These are phyloP conservation scores for Candida sonorensis DNA, from an alignment of 805 yeast genomes.

Conservation along the genomic window DNA sequence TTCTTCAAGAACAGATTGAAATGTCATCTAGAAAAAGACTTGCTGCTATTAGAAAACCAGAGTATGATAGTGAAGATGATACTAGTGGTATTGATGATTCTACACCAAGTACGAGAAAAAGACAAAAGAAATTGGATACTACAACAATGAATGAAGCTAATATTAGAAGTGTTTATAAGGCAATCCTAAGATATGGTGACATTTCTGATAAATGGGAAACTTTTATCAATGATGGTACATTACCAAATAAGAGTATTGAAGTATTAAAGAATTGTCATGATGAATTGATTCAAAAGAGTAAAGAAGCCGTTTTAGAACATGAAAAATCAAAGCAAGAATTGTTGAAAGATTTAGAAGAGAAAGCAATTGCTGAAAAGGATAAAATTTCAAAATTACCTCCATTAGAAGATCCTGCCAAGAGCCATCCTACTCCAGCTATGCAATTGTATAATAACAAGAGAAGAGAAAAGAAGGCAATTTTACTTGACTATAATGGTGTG, in stretches of 20 bases:
- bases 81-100: slow-evolving; percentile 34
- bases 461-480: slow-evolving; percentile 82
- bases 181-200: slow-evolving; percentile 78
- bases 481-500: slow-evolving; percentile 84
- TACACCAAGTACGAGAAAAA: slow-evolving; percentile 26
- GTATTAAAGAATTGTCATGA: slow-evolving; percentile 66
- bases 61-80: slow-evolving; percentile 27
- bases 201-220: slow-evolving; percentile 72
- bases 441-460: slow-evolving; percentile 43
- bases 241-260: slow-evolving; percentile 79
- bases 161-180: slow-evolving; percentile 75
- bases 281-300: slow-evolving; percentile 62
- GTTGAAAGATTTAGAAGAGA: slow-evolving; percentile 51
- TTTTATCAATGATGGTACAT: slow-evolving; percentile 81
- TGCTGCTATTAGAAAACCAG: slow-evolving; percentile 52
- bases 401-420: slow-evolving; percentile 19
- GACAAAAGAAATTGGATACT: slow-evolving; percentile 32
- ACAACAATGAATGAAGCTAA: slow-evolving; percentile 75
- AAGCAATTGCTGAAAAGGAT: slow-evolving; percentile 50
- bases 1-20: slow-evolving; percentile 81
- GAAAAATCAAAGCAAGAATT: slow-evolving; percentile 53
- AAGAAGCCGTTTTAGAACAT: slow-evolving; percentile 54
- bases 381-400: slow-evolving; percentile 26
- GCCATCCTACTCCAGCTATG: slow-evolving; percentile 28
- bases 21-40: slow-evolving; percentile 78